phyloP scores from a whole-genome alignment of 1,139 yeast species.

The Cylindricascospora bacillispora region DNA sequence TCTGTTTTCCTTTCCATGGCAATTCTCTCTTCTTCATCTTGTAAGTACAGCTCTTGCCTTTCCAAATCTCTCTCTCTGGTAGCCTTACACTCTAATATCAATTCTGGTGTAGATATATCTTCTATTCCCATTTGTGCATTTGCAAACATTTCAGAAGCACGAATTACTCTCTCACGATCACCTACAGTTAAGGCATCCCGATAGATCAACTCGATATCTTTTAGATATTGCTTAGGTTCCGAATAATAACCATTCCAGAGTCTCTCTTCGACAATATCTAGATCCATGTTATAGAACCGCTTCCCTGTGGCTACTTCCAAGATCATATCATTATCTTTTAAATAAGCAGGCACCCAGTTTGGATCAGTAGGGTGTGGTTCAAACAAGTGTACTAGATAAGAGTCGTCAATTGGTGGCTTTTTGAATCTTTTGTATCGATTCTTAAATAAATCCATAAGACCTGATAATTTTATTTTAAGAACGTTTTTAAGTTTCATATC shows the following conservation, averaged over 20 bases:
- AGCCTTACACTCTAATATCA: conserved; percentile 63
- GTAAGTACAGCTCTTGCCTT: conserved; percentile 35
- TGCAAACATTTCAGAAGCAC: conserved; percentile 92
- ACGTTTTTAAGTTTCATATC: conserved; percentile 79
- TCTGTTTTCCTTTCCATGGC: conserved; percentile 8
- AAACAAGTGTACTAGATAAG: conserved; percentile 58
- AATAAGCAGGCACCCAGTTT: conserved; percentile 35
- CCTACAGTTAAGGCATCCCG: conserved; percentile 62
- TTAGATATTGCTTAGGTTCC: conserved; percentile 81
- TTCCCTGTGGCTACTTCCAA: conserved; percentile 64
- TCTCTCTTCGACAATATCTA: conserved; percentile 87
- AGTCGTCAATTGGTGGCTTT: conserved; percentile 81
- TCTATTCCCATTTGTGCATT: conserved; percentile 94
- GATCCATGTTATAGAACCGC: conserved; percentile 72
- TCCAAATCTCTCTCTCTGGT: conserved; percentile 55
- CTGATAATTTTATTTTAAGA: conserved; percentile 72
- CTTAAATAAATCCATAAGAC: conserved; percentile 81
- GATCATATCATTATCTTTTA: conserved; percentile 64
- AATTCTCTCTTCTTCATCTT: conserved; percentile 26
- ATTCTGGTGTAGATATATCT: conserved; percentile 67
- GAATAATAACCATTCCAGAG: conserved; percentile 94
- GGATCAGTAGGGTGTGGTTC: conserved; percentile 35
- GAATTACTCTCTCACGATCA: conserved; percentile 74
- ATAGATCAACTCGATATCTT: conserved; percentile 74
- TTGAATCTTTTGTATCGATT: conserved; percentile 77